Conservation (phyloP, 2,329 filamentous ascomycete species). For the Microsporum canis region DNA sequence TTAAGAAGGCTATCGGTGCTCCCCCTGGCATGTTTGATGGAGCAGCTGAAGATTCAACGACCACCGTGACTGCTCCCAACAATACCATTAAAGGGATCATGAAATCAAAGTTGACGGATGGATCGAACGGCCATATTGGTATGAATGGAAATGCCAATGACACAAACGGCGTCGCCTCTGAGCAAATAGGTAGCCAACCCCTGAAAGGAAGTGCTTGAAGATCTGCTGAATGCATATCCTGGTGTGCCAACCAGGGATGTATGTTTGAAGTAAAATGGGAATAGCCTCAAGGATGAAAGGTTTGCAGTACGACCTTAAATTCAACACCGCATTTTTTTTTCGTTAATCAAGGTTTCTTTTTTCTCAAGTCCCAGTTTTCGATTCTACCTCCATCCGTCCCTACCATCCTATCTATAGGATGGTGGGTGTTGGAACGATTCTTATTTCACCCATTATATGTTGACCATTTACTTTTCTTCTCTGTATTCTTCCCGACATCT, state of each 20-base stretch:
- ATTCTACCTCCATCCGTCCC: neutral
- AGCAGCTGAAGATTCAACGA: neutral
- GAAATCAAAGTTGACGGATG: slow-evolving; percentile 3
- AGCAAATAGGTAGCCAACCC: neutral
- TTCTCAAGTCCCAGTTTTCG: neutral
- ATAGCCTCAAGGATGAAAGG: neutral
- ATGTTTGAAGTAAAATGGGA: neutral
- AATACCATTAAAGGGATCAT: neutral
- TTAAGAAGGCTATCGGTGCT: slow-evolving; percentile 31
- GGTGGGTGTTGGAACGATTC: neutral
- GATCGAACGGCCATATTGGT: neutral
- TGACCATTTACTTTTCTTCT: neutral
- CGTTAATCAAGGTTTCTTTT: neutral
- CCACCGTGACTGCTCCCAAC: neutral
- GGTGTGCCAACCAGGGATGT: no score
- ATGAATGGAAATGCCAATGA: neutral
- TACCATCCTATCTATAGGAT: neutral
- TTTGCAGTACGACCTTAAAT: neutral
- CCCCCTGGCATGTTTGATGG: slow-evolving; percentile 21
- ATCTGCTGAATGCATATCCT: neutral
- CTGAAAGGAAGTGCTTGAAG: slow-evolving; percentile 1
- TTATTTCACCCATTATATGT: neutral
- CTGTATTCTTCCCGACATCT: slow-evolving; percentile 1
- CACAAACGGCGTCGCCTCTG: neutral
- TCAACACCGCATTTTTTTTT: neutral